Evolutionary conservation across 768 basidiomycete genomes (phyloP), one percentile per base, ranked within the genome.

Genomic region (Amylocystis lapponica): DNA sequence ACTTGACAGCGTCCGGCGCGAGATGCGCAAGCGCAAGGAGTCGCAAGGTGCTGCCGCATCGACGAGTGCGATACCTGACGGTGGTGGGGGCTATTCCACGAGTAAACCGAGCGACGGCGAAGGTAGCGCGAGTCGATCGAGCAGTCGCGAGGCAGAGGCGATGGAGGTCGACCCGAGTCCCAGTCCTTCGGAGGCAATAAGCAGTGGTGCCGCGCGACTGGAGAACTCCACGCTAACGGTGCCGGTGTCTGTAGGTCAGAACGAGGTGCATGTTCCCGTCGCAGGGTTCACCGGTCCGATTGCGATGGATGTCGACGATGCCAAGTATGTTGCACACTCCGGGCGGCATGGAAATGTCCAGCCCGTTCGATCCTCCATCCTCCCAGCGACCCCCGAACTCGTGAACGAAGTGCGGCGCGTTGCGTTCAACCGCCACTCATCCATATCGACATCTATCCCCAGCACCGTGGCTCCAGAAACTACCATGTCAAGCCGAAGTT

Each of bases 1-100:
- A n/a, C 67, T 94, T 41, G 86, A 90, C 57, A 83, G 78, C 4
- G 66, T 92, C 3, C 66, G 76, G 54, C 60, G 72, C 39, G 86
- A 91, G 63, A 53, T 83, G 56, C 60, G 56, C 20, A 68, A 59
- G 47, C 56, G 55, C 9, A 53, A 55, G 36, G 67, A 66, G 54
- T 39, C 19, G 46, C 11, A 46, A 34, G 46, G 43, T 39, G 43
- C 39, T 2, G 47, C 39, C 5, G 25, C 36, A n/a, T 26, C 32
- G 38, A 31, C 13, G 44, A 29, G 13, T 40, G 45, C 22, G 32
- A 35, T 29, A 36, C 41, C 43, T 39, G 38, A 43, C 45, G 43
- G 51, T 42, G 52, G 41, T 23, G 41, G 51, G 60, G 49, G 44
- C n/a, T n/a, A n/a, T n/a, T n/a, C n/a, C n/a, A n/a, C n/a, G n/a